Base-by-base conservation (phyloP, 2,329 filamentous ascomycete genomes). In the Talaromyces sp. region DNA sequence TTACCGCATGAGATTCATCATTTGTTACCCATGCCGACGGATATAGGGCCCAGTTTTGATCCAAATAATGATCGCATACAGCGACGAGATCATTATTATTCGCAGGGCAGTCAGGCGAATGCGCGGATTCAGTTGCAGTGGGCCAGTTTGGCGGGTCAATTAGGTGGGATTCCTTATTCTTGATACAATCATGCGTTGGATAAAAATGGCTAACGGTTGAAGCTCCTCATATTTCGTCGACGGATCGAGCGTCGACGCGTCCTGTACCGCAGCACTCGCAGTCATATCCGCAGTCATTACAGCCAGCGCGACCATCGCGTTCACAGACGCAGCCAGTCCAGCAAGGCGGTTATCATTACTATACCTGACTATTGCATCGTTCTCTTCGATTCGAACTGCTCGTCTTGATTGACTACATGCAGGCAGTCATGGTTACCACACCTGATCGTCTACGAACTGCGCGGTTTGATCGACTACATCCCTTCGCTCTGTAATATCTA, bases 1-100 rank as follows among this genome's bases (percentile, higher is more conserved):
- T 43, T 62, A 11, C 68, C 71, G 10, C 76, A 76, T 63, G 73
- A 72, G 17, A 69, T 69, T 25, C 74, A 73, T 62, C 63, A 70
- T 19, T 69, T 69, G 36, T 66, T 72, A 38, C 66, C 58, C 31
- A 61, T 51, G 22, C 43, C 31, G 11, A 51, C 36, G 19, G 49
- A 47, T 22, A 13, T 17, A 7, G 31, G 19, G 5, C 17, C 47
- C 2, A 31, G 36, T 45, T 45, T 31, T 31, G 56, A 27, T 45
- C 49, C 49, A 7, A 22, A 45, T 43, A 22, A 45, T 43, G 56
- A 45, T 15, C 15, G 56, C 8, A 45, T 45, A 17, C 34, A 53
- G 4, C 43, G 27, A 22, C 29, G 34, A 4, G 25, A 53, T 25
- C 56, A 51, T 31, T 43, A 58, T 19, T 40, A 54, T 59, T 29